phyloP scores from a whole-genome alignment of 768 basidiomycete genomes.

The Hygrocybe punicea region DNA sequence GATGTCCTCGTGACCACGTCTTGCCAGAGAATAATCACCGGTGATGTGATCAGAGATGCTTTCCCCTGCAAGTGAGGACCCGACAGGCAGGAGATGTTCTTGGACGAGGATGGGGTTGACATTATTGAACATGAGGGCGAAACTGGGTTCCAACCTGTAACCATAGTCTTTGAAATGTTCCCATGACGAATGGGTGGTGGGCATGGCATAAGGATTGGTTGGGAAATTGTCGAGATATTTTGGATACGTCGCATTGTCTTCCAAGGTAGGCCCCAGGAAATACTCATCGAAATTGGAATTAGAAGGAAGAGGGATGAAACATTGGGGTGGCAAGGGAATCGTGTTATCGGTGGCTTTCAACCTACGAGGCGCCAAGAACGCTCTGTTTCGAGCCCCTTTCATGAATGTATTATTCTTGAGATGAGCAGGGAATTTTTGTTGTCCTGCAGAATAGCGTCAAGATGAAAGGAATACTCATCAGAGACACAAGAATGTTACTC shows the following conservation, averaged over 20 bases:
- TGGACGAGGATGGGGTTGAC: not conserved
- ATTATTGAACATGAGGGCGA: not conserved
- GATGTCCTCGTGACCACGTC: not conserved
- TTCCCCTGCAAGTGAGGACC: not conserved
- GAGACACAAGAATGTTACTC: too few relatives aligned
- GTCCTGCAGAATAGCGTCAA: too few relatives aligned
- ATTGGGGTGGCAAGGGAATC: conserved; percentile 14
- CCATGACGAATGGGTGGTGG: not conserved
- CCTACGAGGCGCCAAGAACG: too few relatives aligned
- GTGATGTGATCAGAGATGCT: not conserved
- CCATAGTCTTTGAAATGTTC: not conserved
- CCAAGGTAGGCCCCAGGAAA: not conserved
- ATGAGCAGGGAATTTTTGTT: too few relatives aligned
- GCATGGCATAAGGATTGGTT: not conserved
- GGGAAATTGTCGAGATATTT: not conserved
- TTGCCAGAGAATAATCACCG: not conserved
- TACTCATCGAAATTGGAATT: not conserved
- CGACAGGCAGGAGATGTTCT: not conserved
- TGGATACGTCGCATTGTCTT: not conserved
- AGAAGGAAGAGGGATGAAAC: not conserved
- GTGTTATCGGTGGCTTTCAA: not conserved
- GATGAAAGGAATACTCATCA: too few relatives aligned
- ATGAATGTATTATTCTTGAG: too few relatives aligned
- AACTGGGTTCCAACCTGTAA: not conserved
- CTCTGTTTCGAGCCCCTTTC: too few relatives aligned